Evolutionary conservation across 345 rosid genomes (phyloP).

Genomic region (Corchorus capsularis): DNA sequence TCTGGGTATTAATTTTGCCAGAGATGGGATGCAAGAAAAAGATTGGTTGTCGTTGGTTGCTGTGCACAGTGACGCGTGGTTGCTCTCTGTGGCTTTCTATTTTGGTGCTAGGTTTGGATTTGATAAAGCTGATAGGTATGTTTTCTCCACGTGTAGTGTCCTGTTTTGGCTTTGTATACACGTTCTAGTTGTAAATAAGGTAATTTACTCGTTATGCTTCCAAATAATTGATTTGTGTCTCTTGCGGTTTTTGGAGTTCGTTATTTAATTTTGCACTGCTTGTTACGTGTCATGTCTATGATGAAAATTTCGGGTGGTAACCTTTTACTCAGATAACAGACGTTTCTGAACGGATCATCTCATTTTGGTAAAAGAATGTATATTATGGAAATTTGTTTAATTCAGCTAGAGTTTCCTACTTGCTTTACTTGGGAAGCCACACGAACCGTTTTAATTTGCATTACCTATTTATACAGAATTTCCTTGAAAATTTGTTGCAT

Average conservation of each 20-base stretch:
- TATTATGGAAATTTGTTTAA: background rate
- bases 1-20: conserved; percentile 89
- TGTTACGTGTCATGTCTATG: no score
- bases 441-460: background rate
- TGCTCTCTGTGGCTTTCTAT: conserved; percentile 88
- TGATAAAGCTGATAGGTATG: conserved; percentile 87
- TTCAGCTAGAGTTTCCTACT: conserved; percentile 15
- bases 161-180: conserved; percentile 12
- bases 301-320: background rate
- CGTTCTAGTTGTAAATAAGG: background rate
- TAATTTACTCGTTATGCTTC: background rate
- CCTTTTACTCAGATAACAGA: background rate
- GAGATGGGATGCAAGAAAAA: conserved; percentile 89
- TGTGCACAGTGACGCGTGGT: conserved; percentile 83
- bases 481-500: background rate
- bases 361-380: background rate
- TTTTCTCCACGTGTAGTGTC: conserved; percentile 3
- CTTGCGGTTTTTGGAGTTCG: background rate
- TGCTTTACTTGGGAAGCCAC: background rate
- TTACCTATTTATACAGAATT: background rate
- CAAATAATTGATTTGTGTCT: background rate
- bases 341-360: background rate
- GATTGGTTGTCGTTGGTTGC: conserved; percentile 93
- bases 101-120: conserved; percentile 90
- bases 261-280: background rate